phyloP scores from a whole-genome alignment of 139 green algal genomes.

The Chlamydomonas sp. region DNA sequence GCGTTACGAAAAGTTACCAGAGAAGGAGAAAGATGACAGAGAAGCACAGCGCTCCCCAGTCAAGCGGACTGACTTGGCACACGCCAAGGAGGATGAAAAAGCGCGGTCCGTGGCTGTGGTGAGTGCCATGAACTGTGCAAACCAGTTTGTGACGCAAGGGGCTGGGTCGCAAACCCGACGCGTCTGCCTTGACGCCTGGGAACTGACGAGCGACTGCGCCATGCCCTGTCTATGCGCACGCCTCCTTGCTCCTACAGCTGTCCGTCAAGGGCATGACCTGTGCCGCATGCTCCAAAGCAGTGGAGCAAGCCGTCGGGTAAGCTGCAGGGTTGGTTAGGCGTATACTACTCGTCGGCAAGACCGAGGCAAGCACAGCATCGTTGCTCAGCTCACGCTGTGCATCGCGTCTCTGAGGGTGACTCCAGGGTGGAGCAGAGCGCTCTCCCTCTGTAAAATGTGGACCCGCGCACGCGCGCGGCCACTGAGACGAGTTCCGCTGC shows the following conservation, averaged over 20 bases:
- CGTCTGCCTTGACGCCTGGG: neutral
- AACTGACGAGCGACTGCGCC: neutral
- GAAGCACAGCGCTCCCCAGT: neutral
- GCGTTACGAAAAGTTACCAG: slow-evolving; percentile 31
- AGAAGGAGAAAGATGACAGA: slow-evolving; percentile 42
- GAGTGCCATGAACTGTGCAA: no score
- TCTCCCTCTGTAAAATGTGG: no score
- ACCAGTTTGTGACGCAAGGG: no score
- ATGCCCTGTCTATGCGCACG: neutral
- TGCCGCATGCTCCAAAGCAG: slow-evolving; percentile 75
- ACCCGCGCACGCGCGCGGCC: no score
- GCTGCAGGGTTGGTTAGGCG: neutral
- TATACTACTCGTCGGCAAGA: no score
- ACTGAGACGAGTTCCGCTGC: no score
- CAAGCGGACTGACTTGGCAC: neutral
- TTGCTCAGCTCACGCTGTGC: no score
- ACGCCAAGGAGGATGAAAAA: neutral
- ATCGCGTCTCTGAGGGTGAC: no score
- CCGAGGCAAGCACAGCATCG: no score
- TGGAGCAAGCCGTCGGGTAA: slow-evolving; percentile 74
- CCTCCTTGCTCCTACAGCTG: slow-evolving; percentile 57
- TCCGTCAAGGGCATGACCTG: slow-evolving; percentile 86
- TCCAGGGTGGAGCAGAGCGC: no score
- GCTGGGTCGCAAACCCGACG: neutral
- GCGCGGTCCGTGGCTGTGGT: no score